Evolutionary conservation across 208 protist genomes (phyloP), one percentile per base, ranked within the genome.

Genomic region (Trypanosoma scelopori): DNA sequence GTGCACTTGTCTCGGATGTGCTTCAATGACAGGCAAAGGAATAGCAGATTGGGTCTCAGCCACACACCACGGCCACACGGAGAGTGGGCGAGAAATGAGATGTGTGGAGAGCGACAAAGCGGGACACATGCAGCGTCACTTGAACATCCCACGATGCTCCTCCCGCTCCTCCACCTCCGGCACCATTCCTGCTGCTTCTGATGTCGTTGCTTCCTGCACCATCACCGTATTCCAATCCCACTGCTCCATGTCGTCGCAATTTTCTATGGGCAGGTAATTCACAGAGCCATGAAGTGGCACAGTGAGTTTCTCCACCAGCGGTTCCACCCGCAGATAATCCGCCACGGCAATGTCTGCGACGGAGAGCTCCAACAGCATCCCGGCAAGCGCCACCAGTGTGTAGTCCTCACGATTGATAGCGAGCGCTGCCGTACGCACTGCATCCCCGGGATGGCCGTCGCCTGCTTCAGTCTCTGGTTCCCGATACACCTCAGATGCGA

Each of bases 191-290:
- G 5, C 39, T 3, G 30, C 53, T 35, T 39, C 62, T 42, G 64
- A 65, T 3, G 28, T 51, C 47, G 16, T 37, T 15, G 49, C 65
- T 73, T 89, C 78, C 49, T 76, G 63, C 52, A 92, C 88, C 57
- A 89, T 48, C 37, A 93, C 78, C 13, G 65, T 70, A 5, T 86
- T 76, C 88, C 82, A 92, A 63, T 91, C 75, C 42, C 90, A 70
- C 70, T 77, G 45, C 42, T 90, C 82, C 65, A 94, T 91, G 73
- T 92, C 72, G 67, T 94, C 85, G 65, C 88, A 94, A 71, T 94
- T 94, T 59, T 91, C 85, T 16, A 84, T 76, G n/a, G 85, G 78
- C 7, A 94, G 69, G 70, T 89, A 91, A 69, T 84, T 81, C 13
- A 79, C 79, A 46, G 48, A 62, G 1, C 85, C 88, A 55, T 94